Evolutionary conservation across 164 flowering plant species (phyloP), one percentile per base, ranked within the genome.

Genomic region (Stephania cephalantha): DNA sequence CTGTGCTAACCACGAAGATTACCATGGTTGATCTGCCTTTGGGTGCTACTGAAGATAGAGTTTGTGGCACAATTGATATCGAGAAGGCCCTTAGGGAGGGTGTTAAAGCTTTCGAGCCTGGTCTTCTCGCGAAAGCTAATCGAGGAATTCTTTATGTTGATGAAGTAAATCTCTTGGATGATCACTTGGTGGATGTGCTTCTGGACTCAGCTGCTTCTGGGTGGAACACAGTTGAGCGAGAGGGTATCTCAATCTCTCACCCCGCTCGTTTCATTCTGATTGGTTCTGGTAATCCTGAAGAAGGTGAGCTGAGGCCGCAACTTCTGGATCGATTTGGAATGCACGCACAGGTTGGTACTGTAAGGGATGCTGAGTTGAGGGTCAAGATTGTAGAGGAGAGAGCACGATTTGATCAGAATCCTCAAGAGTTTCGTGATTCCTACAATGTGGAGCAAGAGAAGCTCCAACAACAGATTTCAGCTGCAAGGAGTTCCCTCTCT

Each of bases 301-400:
- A 95, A 84, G 99, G 99, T 8, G 99, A 95, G 84, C 89, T 95
- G 20, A 88, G 99, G 85, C 99, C 99, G 20, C 99, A 95, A 76
- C 90, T 95, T 42, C 97, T 95, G 55, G 99, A 93, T 75, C 85
- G 99, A 22, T 95, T 95, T 81, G 99, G 99, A 63, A 95, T 95
- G 99, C 99, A 95, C 70, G 99, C 98, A 7, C 99, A 95, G 80
- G 99, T 95, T 1, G 95, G 98, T 45, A 95, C 99, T 5, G 99
- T 95, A 20, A 87, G 87, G 74, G 99, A 95, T 85, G 97, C 99
- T 1, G 99, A 95, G 78, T 89, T 93, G 17, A 85, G 99, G 77
- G 98, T 95, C 63, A 93, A 95, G 83, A 95, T 93, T 74, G 98
- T 95, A 65, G 98, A 95, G 82, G 99, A 95, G 83, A 86, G 99